A percentile compares a stretch with the other conserved stretches of the same genome.
Conservation (phyloP, 2,329 filamentous ascomycete genomes). For the Penicillium palitans region DNA sequence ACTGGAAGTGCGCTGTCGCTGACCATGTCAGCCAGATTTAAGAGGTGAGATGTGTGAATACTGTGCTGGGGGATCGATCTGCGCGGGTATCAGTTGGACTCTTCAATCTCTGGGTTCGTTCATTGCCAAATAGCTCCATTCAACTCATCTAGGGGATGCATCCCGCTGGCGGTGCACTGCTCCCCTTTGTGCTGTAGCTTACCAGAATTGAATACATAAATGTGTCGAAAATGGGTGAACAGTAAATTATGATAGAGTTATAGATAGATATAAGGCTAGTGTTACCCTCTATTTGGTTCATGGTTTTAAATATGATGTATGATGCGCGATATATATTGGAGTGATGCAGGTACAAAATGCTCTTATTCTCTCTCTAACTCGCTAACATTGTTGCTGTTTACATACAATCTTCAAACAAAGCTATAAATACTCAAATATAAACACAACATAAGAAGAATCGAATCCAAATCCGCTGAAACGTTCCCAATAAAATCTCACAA, state of each 20-base stretch:
- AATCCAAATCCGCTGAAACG: slow-evolving; percentile 5
- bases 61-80: neutral
- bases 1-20: neutral
- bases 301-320: no score
- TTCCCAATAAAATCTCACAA: neutral
- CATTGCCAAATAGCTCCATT: neutral
- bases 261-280: neutral
- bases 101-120: neutral
- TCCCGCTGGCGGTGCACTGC: neutral
- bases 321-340: neutral
- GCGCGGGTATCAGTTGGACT: neutral
- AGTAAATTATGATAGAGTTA: neutral
- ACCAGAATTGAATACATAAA: no score
- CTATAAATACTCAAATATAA: slow-evolving; percentile 1
- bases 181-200: neutral
- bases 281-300: no score
- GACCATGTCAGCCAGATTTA: neutral
- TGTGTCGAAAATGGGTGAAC: neutral
- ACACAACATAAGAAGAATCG: neutral
- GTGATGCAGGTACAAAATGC: neutral
- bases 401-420: slow-evolving; percentile 4
- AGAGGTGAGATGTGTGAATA: neutral
- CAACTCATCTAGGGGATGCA: no score
- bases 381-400: slow-evolving; percentile 1
- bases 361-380: neutral